Percentiles rank a stretch among this genome's conserved stretches.
Evolutionary conservation across 768 basidiomycete species (phyloP).

Genomic region (Boletus subparvulus): DNA sequence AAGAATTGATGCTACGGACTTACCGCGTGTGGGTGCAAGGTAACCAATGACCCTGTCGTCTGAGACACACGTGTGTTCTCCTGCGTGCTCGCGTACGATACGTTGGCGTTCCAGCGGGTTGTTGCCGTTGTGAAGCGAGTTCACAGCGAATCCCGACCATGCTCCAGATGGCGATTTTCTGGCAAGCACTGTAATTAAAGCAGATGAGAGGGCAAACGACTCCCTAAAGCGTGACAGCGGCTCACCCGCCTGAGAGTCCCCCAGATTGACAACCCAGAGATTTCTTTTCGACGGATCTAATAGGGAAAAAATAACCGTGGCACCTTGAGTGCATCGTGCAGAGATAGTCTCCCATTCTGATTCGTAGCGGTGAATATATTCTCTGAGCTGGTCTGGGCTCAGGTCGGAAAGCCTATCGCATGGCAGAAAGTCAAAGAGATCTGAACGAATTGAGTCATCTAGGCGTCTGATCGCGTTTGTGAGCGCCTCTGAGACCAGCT

Average conservation of each 20-base stretch:
- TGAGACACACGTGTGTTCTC: constrained; percentile 30
- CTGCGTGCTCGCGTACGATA: constrained; percentile 31
- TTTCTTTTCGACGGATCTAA: constrained; percentile 29
- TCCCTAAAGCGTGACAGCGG: background rate
- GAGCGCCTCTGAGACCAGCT: constrained; percentile 40
- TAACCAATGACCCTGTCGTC: constrained; percentile 39
- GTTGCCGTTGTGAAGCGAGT: constrained; percentile 31
- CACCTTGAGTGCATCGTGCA: constrained; percentile 34
- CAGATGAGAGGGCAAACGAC: constrained; percentile 1
- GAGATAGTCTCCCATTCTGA: constrained; percentile 38
- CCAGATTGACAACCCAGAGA: constrained; percentile 36
- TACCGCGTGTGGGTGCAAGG: constrained; percentile 40
- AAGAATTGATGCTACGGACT: constrained; percentile 3
- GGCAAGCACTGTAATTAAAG: constrained; percentile 19
- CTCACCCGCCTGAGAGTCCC: constrained; percentile 37
- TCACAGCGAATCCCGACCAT: constrained; percentile 25
- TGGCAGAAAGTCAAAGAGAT: constrained; percentile 46
- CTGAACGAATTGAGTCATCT: constrained; percentile 44
- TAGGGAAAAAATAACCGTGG: constrained; percentile 34
- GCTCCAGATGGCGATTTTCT: constrained; percentile 17
- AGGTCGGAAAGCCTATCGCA: constrained; percentile 34
- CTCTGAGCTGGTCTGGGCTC: constrained; percentile 40
- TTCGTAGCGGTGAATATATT: constrained; percentile 38
- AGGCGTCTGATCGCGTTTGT: constrained; percentile 38
- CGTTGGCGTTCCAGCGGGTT: constrained; percentile 30